Percentiles rank a stretch among this genome's conserved stretches.
Evolutionary conservation across 148 eudicot species (phyloP).

Genomic region (Persicaria maculosa): DNA sequence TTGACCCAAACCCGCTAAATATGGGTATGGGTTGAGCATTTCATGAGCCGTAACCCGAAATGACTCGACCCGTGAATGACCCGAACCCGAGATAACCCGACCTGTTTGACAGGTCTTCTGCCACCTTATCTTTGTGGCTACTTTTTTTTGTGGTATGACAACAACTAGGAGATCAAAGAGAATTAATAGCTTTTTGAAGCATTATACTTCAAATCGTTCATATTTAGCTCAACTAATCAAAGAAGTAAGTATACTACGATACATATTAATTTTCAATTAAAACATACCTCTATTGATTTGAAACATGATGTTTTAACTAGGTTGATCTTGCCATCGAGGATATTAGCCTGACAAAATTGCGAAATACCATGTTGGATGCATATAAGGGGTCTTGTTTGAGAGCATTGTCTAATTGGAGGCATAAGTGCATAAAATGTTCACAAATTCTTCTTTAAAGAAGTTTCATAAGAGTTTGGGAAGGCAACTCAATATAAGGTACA

Average conservation of each 20-base stretch:
- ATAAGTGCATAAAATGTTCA: not conserved
- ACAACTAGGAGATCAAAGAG: not conserved
- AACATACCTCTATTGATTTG: not conserved
- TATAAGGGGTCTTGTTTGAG: not conserved
- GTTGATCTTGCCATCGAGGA: not conserved
- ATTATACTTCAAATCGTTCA: not conserved
- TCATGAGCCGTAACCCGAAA: too few species aligned
- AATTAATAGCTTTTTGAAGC: not conserved
- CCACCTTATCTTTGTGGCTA: not conserved
- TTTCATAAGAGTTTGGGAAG: not conserved
- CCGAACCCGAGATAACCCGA: too few species aligned
- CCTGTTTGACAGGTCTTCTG: not conserved
- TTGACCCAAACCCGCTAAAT: too few species aligned
- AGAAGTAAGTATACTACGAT: not conserved
- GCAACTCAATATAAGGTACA: not conserved
- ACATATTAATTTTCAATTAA: too few species aligned
- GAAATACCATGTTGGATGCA: not conserved
- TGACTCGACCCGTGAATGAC: too few species aligned
- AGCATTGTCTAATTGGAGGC: not conserved
- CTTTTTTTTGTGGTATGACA: not conserved
- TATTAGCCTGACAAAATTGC: not conserved
- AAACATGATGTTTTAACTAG: not conserved
- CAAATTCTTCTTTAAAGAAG: not conserved
- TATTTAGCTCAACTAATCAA: not conserved
- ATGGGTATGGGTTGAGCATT: too few species aligned